Conservation (phyloP, 2,329 filamentous ascomycete species). For the Hansfordia pulvinata region DNA sequence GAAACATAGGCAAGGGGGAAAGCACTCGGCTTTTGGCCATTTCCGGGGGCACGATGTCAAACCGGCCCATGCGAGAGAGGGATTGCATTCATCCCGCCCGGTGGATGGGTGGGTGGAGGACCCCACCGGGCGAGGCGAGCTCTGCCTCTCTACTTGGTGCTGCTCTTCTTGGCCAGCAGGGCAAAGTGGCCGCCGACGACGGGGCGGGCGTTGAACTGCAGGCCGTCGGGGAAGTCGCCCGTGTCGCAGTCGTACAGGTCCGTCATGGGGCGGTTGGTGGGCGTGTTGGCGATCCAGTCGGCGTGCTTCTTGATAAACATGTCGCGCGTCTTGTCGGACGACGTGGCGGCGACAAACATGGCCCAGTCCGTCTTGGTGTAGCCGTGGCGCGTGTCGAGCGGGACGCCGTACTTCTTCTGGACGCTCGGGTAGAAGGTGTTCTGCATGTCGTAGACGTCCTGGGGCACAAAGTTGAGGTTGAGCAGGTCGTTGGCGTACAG, state of each 20-base stretch:
- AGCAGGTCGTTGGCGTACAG: constrained; percentile 69
- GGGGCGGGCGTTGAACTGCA: constrained; percentile 63
- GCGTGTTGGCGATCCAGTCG: constrained; percentile 62
- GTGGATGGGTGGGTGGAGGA: too few species aligned
- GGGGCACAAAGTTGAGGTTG: constrained; percentile 62
- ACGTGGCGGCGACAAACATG: constrained; percentile 69
- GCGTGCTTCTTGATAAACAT: constrained; percentile 58
- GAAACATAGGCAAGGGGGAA: too few species aligned
- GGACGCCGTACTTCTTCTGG: constrained; percentile 64
- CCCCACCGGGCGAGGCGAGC: too few species aligned
- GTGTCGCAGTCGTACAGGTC: constrained; percentile 64
- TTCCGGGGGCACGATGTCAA: too few species aligned
- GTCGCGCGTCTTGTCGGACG: constrained; percentile 41
- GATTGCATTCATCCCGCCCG: too few species aligned
- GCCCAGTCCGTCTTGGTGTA: constrained; percentile 87
- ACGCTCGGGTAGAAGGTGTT: constrained; percentile 62
- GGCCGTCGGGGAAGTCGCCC: constrained; percentile 50
- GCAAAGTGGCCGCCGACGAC: constrained; percentile 74
- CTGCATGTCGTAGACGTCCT: constrained; percentile 64
- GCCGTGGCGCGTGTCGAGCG: constrained; percentile 66
- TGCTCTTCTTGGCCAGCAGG: constrained; percentile 46
- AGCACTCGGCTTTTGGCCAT: too few species aligned
- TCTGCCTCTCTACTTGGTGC: not conserved
- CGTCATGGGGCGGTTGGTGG: constrained; percentile 56
- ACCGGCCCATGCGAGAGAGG: too few species aligned